Conservation (phyloP, 176 grass and related monocot species). For the Miscanthus lutarioriparius region DNA sequence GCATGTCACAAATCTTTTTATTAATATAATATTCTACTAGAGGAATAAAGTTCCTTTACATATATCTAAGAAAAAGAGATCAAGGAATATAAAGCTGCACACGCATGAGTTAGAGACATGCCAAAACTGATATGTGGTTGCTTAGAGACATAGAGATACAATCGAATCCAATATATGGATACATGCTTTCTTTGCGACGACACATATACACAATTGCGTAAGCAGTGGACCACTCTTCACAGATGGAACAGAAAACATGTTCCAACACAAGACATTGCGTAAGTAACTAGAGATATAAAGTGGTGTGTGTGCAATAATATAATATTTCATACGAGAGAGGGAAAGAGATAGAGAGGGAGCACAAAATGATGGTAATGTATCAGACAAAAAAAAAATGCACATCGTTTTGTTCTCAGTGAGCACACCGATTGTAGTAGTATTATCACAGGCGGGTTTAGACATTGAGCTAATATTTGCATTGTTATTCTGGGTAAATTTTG, state of each 20-base stretch:
- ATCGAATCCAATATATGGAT: neutral
- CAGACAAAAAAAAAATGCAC: neutral
- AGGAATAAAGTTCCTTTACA: neutral
- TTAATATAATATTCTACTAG: neutral
- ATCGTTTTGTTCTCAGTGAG: neutral
- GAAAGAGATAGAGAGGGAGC: neutral
- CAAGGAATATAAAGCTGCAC: no score
- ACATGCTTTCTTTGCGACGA: no score
- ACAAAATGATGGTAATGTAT: neutral
- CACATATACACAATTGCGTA: neutral
- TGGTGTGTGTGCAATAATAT: neutral
- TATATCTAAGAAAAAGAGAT: neutral
- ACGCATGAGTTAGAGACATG: no score
- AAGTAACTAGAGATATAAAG: neutral
- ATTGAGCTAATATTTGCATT: neutral
- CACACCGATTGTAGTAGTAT: no score
- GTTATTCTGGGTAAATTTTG: neutral
- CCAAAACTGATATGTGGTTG: neutral
- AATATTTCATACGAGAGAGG: neutral
- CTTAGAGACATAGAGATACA: neutral
- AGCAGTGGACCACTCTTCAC: no score
- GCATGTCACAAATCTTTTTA: neutral
- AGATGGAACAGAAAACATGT: neutral
- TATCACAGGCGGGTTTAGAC: neutral
- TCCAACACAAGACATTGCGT: neutral